Percentiles rank a stretch among this genome's conserved stretches.
Conservation (phyloP, 768 basidiomycete species). For the Lentinula sp. region DNA sequence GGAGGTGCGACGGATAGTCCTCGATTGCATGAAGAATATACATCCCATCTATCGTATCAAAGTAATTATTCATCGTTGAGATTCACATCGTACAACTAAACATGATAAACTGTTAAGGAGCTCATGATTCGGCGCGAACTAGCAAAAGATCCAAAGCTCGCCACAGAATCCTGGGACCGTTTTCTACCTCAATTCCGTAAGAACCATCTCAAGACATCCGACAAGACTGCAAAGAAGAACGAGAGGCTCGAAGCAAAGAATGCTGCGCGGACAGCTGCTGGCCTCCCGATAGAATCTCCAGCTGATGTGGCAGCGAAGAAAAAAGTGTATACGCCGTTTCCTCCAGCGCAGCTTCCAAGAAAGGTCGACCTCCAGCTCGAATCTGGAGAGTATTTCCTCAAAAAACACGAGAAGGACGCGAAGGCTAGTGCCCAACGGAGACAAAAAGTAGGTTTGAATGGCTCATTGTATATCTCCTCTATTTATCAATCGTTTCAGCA, state of each 20-base stretch:
- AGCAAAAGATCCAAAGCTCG: conserved; percentile 96
- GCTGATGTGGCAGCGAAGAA: conserved; percentile 70
- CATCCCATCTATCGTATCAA: conserved; percentile 99
- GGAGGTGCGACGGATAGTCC: conserved; percentile 92
- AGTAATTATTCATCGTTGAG: conserved; percentile 29
- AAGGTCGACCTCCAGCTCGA: conserved; percentile 97
- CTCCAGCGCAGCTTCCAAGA: conserved; percentile 87
- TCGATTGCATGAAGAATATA: conserved; percentile 99
- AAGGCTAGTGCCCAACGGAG: conserved; percentile 65
- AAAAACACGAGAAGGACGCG: conserved; percentile 78
- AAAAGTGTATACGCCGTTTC: conserved; percentile 98
- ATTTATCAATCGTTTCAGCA: conserved; percentile 44
- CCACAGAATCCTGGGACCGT: conserved; percentile 91
- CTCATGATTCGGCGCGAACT: conserved; percentile 98
- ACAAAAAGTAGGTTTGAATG: conserved; percentile 54
- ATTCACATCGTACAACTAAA: not conserved
- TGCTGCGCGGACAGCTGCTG: conserved; percentile 63
- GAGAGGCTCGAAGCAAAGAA: conserved; percentile 56
- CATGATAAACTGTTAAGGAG: conserved; percentile 47
- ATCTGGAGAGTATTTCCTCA: conserved; percentile 98
- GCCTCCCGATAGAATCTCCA: conserved; percentile 38
- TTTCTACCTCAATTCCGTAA: conserved; percentile 97
- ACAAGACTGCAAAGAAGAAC: conserved; percentile 91
- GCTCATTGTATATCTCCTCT: not conserved
- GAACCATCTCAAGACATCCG: conserved; percentile 85